Conservation (phyloP, 192 early-diverging fungal genomes). For the Coemansia reversa region DNA sequence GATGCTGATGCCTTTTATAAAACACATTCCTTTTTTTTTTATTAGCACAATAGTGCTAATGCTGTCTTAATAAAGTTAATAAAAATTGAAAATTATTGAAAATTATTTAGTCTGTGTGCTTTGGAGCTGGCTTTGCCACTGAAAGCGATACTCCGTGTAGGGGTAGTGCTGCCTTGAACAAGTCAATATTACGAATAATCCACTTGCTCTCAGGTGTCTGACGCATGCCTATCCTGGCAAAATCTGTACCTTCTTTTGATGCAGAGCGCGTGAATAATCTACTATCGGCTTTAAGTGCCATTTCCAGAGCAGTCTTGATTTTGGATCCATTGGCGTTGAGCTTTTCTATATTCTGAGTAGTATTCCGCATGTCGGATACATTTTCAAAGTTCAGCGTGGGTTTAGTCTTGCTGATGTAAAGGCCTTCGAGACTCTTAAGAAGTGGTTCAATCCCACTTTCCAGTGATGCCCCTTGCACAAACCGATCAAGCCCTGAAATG, state of each 20-base stretch:
- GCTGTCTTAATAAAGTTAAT: not conserved
- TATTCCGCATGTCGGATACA: slow-evolving; percentile 1
- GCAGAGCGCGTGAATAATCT: not conserved
- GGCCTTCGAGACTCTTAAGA: not conserved
- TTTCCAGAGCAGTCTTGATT: slow-evolving; percentile 8
- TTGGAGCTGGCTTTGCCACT: slow-evolving; percentile 2
- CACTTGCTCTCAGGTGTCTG: slow-evolving; percentile 17
- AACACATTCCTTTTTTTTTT: too few species aligned
- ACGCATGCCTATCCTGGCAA: not conserved
- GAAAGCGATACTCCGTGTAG: slow-evolving; percentile 1
- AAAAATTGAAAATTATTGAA: too few species aligned
- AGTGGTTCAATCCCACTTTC: not conserved
- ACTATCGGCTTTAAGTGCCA: slow-evolving; percentile 3
- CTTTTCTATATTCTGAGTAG: not conserved
- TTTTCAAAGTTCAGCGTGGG: not conserved
- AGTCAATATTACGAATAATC: slow-evolving; percentile 7
- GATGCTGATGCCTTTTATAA: not conserved
- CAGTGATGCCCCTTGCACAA: not conserved
- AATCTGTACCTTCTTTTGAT: not conserved
- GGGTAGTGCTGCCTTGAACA: slow-evolving; percentile 15
- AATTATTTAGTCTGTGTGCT: not conserved
- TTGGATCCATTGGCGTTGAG: not conserved
- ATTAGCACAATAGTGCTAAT: too few species aligned
- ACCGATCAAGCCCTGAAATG: not conserved
- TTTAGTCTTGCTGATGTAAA: not conserved